A percentile compares a stretch with the other conserved stretches of the same genome.
phyloP scores from a whole-genome alignment of 768 basidiomycete species.

The Tylopilus subfusipes region DNA sequence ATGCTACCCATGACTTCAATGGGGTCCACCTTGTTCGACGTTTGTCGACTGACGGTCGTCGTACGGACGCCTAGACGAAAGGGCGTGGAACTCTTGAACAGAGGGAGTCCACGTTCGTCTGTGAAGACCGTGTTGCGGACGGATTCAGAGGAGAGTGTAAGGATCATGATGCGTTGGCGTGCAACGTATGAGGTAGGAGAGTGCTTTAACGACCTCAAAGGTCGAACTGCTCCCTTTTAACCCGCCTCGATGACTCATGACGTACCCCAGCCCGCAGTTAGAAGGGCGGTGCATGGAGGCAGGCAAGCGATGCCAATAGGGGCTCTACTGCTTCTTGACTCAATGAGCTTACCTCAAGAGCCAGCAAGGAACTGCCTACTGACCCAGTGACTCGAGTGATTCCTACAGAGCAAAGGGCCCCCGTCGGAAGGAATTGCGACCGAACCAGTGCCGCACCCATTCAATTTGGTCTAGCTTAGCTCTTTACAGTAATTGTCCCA shows the following conservation, averaged over 20 bases:
- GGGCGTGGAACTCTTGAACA: constrained; percentile 27
- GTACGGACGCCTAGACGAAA: constrained; percentile 15
- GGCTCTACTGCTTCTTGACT: not conserved
- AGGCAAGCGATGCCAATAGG: not conserved
- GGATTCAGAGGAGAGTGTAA: constrained; percentile 24
- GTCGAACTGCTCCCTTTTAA: constrained; percentile 1
- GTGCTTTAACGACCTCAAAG: not conserved
- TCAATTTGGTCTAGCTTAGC: not conserved
- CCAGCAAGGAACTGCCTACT: not conserved
- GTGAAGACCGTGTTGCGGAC: constrained; percentile 28
- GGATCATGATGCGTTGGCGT: constrained; percentile 14
- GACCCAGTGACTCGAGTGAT: not conserved
- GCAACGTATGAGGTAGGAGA: not conserved
- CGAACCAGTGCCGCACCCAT: not conserved
- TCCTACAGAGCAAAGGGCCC: not conserved
- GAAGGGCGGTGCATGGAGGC: not conserved
- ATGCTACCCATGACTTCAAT: constrained; percentile 31
- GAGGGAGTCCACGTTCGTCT: constrained; percentile 24
- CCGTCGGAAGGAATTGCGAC: not conserved
- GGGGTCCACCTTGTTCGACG: constrained; percentile 6
- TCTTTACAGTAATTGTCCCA: not conserved
- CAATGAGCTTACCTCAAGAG: not conserved
- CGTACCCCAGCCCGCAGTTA: not conserved
- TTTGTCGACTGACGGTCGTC: constrained; percentile 18
- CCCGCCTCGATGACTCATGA: not conserved